phyloP scores from a whole-genome alignment of 805 yeast species.

The Sugiyamaella smithiae region DNA sequence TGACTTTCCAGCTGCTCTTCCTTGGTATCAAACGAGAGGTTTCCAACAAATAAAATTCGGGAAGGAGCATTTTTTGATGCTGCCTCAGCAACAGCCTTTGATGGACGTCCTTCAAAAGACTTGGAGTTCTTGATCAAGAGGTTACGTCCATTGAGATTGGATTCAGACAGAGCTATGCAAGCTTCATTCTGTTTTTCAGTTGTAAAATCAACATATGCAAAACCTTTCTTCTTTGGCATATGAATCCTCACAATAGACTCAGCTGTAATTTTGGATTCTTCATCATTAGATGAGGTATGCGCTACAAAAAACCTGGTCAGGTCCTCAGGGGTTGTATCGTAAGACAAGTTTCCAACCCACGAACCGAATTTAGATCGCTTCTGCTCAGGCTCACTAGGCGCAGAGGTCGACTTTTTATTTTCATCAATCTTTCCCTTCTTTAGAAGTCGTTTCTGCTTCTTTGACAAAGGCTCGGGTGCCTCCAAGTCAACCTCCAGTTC shows the following conservation, averaged over 20 bases:
- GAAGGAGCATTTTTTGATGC: slow-evolving; percentile 72
- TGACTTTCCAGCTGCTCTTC: slow-evolving; percentile 73
- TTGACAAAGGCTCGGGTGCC: slow-evolving; percentile 79
- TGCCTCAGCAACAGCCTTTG: slow-evolving; percentile 45
- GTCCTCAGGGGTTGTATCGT: slow-evolving; percentile 77
- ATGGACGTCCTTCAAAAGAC: slow-evolving; percentile 87
- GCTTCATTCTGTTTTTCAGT: slow-evolving; percentile 56
- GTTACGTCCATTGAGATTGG: slow-evolving; percentile 76
- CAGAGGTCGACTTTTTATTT: slow-evolving; percentile 38
- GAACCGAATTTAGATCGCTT: slow-evolving; percentile 62
- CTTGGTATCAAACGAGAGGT: slow-evolving; percentile 87
- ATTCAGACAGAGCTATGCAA: slow-evolving; percentile 68
- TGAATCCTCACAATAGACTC: slow-evolving; percentile 62
- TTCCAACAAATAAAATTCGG: slow-evolving; percentile 86
- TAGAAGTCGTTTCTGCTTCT: slow-evolving; percentile 81
- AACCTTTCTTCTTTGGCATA: slow-evolving; percentile 71
- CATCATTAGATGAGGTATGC: slow-evolving; percentile 39
- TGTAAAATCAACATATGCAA: slow-evolving; percentile 84
- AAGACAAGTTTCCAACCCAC: slow-evolving; percentile 93
- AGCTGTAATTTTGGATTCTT: slow-evolving; percentile 34
- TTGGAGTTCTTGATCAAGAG: slow-evolving; percentile 77
- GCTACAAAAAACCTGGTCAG: slow-evolving; percentile 59
- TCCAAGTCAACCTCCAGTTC: slow-evolving; percentile 42
- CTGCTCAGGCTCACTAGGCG: slow-evolving; percentile 38
- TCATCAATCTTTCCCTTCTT: slow-evolving; percentile 56